Conservation (phyloP, 768 basidiomycete genomes). For the Trametes sanguinea region DNA sequence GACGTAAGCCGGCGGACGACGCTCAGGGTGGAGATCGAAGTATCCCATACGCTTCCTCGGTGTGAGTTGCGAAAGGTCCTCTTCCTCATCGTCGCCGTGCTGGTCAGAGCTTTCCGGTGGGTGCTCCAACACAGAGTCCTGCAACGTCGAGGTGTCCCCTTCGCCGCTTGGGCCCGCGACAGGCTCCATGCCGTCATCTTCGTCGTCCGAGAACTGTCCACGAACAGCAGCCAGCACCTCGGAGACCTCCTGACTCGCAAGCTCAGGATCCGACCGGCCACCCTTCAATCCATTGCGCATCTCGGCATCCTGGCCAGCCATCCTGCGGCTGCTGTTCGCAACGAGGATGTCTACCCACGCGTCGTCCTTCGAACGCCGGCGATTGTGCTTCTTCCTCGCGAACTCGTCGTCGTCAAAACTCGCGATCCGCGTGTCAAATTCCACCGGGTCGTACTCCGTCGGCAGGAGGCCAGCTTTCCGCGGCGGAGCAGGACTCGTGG, state of each 20-base stretch:
- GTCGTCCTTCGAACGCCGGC: constrained; percentile 57
- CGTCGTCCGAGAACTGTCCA: constrained; percentile 45
- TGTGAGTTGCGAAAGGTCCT: constrained; percentile 23
- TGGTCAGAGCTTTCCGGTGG: constrained; percentile 11
- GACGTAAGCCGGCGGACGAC: constrained; percentile 45
- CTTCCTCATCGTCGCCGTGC: constrained; percentile 31
- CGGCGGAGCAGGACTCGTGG: constrained; percentile 54
- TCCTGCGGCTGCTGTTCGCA: constrained; percentile 51
- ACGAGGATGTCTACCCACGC: constrained; percentile 91
- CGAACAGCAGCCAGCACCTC: constrained; percentile 64
- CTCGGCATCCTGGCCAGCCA: constrained; percentile 59
- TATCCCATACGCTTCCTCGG: constrained; percentile 54
- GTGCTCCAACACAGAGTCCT: constrained; percentile 23
- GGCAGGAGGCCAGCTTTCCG: constrained; percentile 56
- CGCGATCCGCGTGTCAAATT: constrained; percentile 81
- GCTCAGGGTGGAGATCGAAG: constrained; percentile 79
- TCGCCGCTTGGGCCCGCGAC: constrained; percentile 25
- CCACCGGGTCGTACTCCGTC: constrained; percentile 78
- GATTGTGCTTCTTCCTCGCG: constrained; percentile 41
- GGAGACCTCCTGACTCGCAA: constrained; percentile 72
- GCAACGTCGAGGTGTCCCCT: constrained; percentile 27
- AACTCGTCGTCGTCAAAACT: constrained; percentile 54
- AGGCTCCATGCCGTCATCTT: constrained; percentile 34
- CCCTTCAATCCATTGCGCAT: constrained; percentile 27
- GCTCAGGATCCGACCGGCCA: constrained; percentile 59